These are phyloP conservation scores for Capsicum rhomboideum DNA, from an alignment of 257 asterid genomes.

Conservation along the genomic window DNA sequence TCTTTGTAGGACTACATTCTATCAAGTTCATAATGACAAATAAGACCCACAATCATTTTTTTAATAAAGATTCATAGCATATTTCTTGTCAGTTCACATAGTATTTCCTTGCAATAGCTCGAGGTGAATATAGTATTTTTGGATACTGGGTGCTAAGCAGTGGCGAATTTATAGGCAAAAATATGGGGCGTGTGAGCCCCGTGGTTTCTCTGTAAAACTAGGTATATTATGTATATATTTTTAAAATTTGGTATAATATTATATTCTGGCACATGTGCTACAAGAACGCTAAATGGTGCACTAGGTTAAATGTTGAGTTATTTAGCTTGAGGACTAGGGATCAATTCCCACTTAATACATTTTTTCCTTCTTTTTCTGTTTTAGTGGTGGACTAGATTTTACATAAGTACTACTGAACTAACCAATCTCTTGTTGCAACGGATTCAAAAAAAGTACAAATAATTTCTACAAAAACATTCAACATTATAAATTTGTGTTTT, in stretches of 20 bases:
- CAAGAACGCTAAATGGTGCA: too few species aligned
- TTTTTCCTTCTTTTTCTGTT: too few species aligned
- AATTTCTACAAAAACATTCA: background rate
- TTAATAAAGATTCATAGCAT: background rate
- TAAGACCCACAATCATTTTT: background rate
- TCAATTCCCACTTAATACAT: too few species aligned
- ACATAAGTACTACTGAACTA: background rate
- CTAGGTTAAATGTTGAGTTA: too few species aligned
- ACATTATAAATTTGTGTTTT: background rate
- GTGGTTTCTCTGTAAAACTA: too few species aligned
- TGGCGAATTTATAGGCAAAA: too few species aligned
- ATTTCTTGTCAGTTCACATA: background rate
- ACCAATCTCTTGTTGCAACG: background rate
- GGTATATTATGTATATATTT: too few species aligned
- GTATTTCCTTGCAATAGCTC: background rate
- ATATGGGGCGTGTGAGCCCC: too few species aligned
- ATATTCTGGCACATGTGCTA: too few species aligned
- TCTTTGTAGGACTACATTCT: background rate
- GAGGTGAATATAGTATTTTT: background rate
- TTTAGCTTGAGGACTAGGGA: too few species aligned
- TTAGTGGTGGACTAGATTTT: too few species aligned
- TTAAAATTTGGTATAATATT: too few species aligned
- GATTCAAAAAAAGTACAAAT: background rate
- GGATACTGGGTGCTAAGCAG: background rate
- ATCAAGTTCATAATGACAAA: background rate